These are phyloP conservation scores for Boletus smithii DNA, from an alignment of 1,284 basidiomycete genomes.

Conservation along the genomic window DNA sequence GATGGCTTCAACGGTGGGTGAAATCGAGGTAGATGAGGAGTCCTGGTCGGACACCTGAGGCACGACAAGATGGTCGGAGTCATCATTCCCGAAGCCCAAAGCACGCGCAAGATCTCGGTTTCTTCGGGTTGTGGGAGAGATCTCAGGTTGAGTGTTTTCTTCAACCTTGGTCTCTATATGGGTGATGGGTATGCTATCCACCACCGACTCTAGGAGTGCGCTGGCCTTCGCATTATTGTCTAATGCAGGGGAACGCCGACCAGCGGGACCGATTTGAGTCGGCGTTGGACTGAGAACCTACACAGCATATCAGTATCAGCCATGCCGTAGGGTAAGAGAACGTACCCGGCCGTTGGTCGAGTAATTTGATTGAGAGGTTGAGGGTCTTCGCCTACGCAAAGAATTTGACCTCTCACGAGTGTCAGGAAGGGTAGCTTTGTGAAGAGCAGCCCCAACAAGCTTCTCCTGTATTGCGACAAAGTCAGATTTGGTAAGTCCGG, in stretches of 20 bases:
- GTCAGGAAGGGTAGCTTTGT: constrained; percentile 55
- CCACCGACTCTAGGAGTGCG: constrained; percentile 63
- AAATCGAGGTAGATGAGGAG: constrained; percentile 26
- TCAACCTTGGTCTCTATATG: constrained; percentile 29
- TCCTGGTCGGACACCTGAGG: constrained; percentile 19
- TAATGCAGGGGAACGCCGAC: constrained; percentile 33
- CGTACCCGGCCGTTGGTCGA: constrained; percentile 56
- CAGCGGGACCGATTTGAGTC: constrained; percentile 25
- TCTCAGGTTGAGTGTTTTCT: constrained; percentile 26
- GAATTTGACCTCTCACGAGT: constrained; percentile 55
- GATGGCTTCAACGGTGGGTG: constrained; percentile 31
- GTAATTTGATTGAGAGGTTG: constrained; percentile 77
- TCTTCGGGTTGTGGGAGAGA: constrained; percentile 53
- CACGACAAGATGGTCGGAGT: constrained; percentile 31
- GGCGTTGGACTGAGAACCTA: constrained; percentile 57
- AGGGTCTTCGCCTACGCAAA: constrained; percentile 64
- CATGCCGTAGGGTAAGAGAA: constrained; percentile 11
- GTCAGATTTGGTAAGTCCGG: constrained; percentile 66
- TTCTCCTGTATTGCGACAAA: constrained; percentile 70
- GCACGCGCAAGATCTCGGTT: constrained; percentile 70
- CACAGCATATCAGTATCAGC: constrained; percentile 9
- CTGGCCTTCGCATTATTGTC: constrained; percentile 57
- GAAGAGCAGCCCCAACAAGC: constrained; percentile 56
- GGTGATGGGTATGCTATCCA: constrained; percentile 57
- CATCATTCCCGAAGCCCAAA: constrained; percentile 53